Evolutionary conservation across 352 stramenopile species (phyloP).

Genomic region (Pythium vanterpoolii): DNA sequence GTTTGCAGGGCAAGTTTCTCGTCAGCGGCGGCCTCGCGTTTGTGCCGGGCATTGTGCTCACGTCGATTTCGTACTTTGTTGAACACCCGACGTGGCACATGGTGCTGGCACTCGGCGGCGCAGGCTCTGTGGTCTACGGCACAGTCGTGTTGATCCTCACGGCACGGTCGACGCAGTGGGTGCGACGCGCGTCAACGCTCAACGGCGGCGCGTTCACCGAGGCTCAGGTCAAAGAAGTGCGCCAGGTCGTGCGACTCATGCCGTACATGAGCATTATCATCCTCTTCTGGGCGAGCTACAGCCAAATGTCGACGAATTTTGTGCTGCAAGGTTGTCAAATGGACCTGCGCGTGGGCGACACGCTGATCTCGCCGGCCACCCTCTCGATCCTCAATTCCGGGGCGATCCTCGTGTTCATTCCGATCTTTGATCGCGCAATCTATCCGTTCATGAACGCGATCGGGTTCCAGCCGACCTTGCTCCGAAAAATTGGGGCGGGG

Average conservation of each 20-base stretch:
- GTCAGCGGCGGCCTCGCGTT: conserved; percentile 73
- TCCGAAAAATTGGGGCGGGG: conserved; percentile 87
- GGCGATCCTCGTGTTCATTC: conserved; percentile 89
- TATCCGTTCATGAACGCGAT: conserved; percentile 71
- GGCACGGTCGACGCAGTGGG: conserved; percentile 58
- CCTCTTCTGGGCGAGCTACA: conserved; percentile 85
- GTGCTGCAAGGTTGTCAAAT: conserved; percentile 89
- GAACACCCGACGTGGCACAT: conserved; percentile 55
- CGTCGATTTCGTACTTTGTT: conserved; percentile 79
- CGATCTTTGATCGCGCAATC: conserved; percentile 81
- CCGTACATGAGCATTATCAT: conserved; percentile 84
- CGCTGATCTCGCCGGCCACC: conserved; percentile 82
- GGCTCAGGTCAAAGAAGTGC: conserved; percentile 64
- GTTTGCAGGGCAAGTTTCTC: conserved; percentile 56
- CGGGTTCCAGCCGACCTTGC: conserved; percentile 68
- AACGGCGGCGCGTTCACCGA: conserved; percentile 57
- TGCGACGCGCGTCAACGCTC: conserved; percentile 37
- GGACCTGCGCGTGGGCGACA: conserved; percentile 71
- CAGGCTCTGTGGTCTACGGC: conserved; percentile 57
- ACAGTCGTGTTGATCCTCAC: conserved; percentile 67
- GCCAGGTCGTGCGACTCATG: conserved; percentile 73
- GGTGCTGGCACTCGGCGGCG: conserved; percentile 48
- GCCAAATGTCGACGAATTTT: conserved; percentile 83
- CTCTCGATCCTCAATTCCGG: conserved; percentile 86
- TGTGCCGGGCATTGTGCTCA: conserved; percentile 69